Base-by-base conservation (phyloP, 306 rosid species). In the Cucurbita ficifolia region DNA sequence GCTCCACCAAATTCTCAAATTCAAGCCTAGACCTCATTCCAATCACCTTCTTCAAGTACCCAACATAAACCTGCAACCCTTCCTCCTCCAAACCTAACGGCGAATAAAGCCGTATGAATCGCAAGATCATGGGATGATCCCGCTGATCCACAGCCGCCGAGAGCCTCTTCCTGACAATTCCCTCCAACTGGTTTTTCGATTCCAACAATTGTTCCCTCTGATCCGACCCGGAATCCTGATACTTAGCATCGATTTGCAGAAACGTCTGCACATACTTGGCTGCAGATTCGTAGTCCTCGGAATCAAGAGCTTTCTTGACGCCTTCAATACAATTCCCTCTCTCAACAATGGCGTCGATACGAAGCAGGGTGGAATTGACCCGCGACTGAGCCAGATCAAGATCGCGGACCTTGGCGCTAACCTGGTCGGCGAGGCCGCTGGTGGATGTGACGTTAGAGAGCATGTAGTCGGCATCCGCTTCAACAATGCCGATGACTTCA, bases 331-430 rank as follows among this genome's bases (percentile, higher is more conserved):
- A 94, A 77, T 81, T 87, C 21, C 84, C 88, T 22, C 92, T 81
- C 74, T 90, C 90, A 0, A 89, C 96, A 42, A 94, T 86, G 65
- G 98, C 94, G 61, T 94, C 97, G 49, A 94, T 84, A 43, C 96
- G 92, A 59, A 79, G 89, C 35, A 94, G 87, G 24, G 97, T 89
- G 78, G 90, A 78, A 5, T 83, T 79, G 57, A 94, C 98, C 22
- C 92, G 92, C 19, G 98, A 94, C 74, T 94, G 96, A 0, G 97
- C 97, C 13, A 94, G 79, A 81, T 93, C 98, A 70, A 93, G 97
- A 74, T 93, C 96, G 4, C 98, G 90, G 45, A 93, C 97, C 80
- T 93, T 93, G 73, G 86, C 78, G 60, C 83, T 77, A 71, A 86
- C 88, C 72, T 59, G 82, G 64, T 86, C 88, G 5, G 90, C 90